phyloP scores from a whole-genome alignment of 768 basidiomycete species.

The Leccinum boreale region DNA sequence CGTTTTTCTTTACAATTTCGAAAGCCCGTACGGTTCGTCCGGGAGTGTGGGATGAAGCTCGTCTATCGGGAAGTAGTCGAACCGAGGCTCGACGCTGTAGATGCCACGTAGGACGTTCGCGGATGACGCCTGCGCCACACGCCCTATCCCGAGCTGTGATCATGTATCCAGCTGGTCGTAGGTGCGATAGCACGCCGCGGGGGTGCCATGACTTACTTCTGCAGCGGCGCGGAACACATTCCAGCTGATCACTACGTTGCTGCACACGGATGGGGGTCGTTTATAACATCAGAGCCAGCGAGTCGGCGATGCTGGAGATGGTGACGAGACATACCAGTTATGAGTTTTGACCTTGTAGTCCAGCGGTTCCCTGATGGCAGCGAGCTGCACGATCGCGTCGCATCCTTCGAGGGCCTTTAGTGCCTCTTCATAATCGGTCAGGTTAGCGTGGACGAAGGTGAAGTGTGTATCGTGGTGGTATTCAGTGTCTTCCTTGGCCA shows the following conservation, averaged over 20 bases:
- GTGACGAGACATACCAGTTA: slow-evolving; percentile 44
- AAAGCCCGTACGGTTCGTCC: neutral
- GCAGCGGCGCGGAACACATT: slow-evolving; percentile 65
- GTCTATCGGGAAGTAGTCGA: neutral
- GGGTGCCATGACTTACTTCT: slow-evolving; percentile 40
- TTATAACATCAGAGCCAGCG: neutral
- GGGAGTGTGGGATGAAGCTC: neutral
- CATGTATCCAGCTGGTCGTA: neutral
- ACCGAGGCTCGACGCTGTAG: neutral
- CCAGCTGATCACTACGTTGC: slow-evolving; percentile 71
- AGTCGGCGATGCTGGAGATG: neutral
- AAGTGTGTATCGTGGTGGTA: slow-evolving; percentile 32
- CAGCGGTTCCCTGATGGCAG: slow-evolving; percentile 42
- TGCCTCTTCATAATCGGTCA: slow-evolving; percentile 46
- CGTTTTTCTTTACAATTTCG: neutral
- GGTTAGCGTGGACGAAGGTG: slow-evolving; percentile 44
- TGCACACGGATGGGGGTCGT: slow-evolving; percentile 19
- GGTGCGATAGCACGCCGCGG: neutral
- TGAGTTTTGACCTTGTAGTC: slow-evolving; percentile 57
- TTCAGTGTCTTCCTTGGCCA: slow-evolving; percentile 15
- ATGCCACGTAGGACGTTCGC: neutral
- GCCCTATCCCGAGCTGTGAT: neutral
- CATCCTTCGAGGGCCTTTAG: slow-evolving; percentile 46
- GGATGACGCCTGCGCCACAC: slow-evolving; percentile 55
- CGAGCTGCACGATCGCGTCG: slow-evolving; percentile 59